Evolutionary conservation across 2,329 filamentous ascomycete genomes (phyloP).

Genomic region (Simplicillium sp.): DNA sequence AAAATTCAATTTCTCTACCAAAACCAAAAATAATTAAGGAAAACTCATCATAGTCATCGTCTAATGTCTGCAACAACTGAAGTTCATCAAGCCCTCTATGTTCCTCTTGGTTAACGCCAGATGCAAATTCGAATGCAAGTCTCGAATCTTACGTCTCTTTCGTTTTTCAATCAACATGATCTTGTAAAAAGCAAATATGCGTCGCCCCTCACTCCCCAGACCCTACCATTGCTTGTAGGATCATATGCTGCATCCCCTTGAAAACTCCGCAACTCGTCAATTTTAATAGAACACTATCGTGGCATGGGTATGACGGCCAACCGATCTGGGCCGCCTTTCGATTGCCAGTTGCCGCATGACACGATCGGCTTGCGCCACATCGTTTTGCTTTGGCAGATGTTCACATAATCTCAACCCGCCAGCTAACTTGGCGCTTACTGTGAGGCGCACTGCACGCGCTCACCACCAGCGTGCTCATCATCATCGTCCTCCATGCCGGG

Average conservation of each 20-base stretch:
- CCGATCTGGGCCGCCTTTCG: no score
- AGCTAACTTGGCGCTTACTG: conserved; percentile 48
- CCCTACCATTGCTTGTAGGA: no score
- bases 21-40: neutral
- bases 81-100: neutral
- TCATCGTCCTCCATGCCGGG: conserved; percentile 60
- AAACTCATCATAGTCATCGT: conserved; percentile 11
- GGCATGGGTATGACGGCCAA: conserved; percentile 11
- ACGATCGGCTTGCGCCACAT: no score
- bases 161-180: neutral
- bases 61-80: conserved; percentile 12
- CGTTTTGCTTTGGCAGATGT: no score
- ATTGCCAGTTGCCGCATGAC: no score
- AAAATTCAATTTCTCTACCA: neutral
- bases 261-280: no score
- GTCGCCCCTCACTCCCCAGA: no score
- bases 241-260: no score
- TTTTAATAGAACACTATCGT: no score
- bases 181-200: neutral
- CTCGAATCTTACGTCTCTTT: neutral
- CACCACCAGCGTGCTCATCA: conserved; percentile 64
- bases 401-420: no score
- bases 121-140: neutral
- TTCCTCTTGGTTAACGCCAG: conserved; percentile 1
- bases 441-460: conserved; percentile 79